Conservation (phyloP, 148 eudicot genomes). For the Arctostaphylos glauca region DNA sequence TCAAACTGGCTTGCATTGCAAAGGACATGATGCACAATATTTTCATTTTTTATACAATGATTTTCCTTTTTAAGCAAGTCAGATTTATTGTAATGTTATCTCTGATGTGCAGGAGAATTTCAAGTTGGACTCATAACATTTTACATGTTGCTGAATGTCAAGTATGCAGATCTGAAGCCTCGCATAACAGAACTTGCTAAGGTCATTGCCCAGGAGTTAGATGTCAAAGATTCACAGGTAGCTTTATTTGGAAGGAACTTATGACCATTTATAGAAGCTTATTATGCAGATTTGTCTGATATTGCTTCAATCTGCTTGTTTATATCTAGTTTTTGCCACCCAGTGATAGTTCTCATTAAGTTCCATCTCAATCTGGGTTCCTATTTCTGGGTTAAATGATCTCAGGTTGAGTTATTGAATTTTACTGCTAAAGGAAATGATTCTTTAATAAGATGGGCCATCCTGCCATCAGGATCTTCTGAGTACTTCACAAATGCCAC, state of each 20-base stretch:
- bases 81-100: background rate
- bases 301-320: background rate
- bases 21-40: background rate
- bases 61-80: background rate
- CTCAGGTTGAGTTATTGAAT: conserved; percentile 70
- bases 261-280: background rate
- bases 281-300: background rate
- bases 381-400: conserved; percentile 19
- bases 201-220: conserved; percentile 56
- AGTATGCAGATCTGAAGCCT: conserved; percentile 57
- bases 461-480: conserved; percentile 62
- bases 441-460: conserved; percentile 60
- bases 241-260: background rate
- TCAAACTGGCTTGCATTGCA: conserved; percentile 6
- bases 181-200: conserved; percentile 53
- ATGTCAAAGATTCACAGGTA: conserved; percentile 71
- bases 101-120: conserved; percentile 43
- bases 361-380: background rate
- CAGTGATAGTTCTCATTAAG: background rate
- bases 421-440: conserved; percentile 52
- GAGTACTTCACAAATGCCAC: conserved; percentile 55
- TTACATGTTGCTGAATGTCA: conserved; percentile 52
- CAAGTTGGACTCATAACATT: conserved; percentile 62
- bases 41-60: background rate
- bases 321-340: background rate